A percentile compares a stretch with the other conserved stretches of the same genome.
These are phyloP conservation scores for Syncephalastrum monosporum DNA, from an alignment of 371 early-diverging fungal genomes.

Conservation along the genomic window DNA sequence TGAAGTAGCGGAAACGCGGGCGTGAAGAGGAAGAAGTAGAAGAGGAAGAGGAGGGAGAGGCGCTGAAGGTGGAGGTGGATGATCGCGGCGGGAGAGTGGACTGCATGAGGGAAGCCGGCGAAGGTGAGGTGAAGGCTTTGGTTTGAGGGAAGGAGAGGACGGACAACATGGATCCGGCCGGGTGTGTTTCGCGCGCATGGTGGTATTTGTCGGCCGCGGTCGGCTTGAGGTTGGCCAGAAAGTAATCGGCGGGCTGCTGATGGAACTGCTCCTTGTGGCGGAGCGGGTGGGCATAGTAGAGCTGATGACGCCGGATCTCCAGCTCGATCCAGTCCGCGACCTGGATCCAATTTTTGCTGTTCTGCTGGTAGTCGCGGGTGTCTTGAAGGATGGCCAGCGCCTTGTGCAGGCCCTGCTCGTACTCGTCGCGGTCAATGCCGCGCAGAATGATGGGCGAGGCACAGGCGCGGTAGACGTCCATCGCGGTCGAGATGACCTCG, in stretches of 20 bases:
- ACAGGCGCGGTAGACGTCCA: constrained; percentile 37
- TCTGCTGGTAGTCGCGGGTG: constrained; percentile 30
- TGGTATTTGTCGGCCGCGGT: constrained; percentile 4
- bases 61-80: constrained; percentile 1
- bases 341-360: constrained; percentile 35
- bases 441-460: constrained; percentile 25
- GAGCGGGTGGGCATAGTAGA: constrained; percentile 7
- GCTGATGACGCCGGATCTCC: constrained; percentile 39
- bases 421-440: constrained; percentile 22
- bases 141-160: constrained; percentile 14
- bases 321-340: constrained; percentile 43
- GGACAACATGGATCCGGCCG: constrained; percentile 21
- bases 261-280: constrained; percentile 1
- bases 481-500: constrained; percentile 36
- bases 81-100: neutral
- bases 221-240: constrained; percentile 20
- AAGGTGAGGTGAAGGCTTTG: neutral
- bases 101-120: constrained; percentile 7
- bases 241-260: constrained; percentile 13
- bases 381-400: constrained; percentile 26
- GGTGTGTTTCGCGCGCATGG: constrained; percentile 8
- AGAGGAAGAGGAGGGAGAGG: constrained; percentile 5
- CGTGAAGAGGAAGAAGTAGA: constrained; percentile 24
- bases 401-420: constrained; percentile 29
- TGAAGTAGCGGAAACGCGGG: constrained; percentile 50